Evolutionary conservation across 768 basidiomycete species (phyloP), one percentile per base, ranked within the genome.

Genomic region (Amanita muscaria): DNA sequence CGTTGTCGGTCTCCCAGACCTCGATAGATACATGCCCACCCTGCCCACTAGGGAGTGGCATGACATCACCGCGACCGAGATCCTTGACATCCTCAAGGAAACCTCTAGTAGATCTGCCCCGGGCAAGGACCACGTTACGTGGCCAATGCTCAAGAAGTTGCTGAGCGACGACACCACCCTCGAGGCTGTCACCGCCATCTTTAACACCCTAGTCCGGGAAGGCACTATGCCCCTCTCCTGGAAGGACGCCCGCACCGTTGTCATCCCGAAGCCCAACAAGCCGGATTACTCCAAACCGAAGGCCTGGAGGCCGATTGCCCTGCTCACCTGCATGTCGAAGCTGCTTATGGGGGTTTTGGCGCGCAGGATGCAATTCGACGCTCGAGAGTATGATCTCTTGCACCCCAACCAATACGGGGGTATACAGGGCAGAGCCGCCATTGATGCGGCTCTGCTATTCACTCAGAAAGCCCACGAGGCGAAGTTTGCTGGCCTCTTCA

Each of bases 371-470:
- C 42, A 44, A 24, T 48, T 10, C 22, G 31, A 42, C 15, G 40
- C 41, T 3, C 11, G 12, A 25, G 14, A 31, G 19, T 8, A 6
- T 15, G 30, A 12, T n/a, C 22, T 48, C 16, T 16, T 43, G 19
- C 41, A 44, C 31, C 24, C 47, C 9, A 34, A 34, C 18, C 47
- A 48, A 24, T 44, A 44, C 18, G 41, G 47, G 2, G 41, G 47
- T 3, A n/a, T 33, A 12, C 9, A 22, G n/a, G n/a, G 32, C 12
- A 10, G 32, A 8, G 31, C 40, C 18, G 34, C 32, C 12, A 32
- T 22, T 8, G 41, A 48, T 23, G 47, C 47, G 5, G 47, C 25
- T 19, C 25, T 35, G 14, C 24, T 31, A 23, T 21, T 48, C 12
- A 24, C 32, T 12, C 30, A 43, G 15, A 12, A 23, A 9, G 30